A percentile compares a stretch with the other conserved stretches of the same genome.
phyloP scores from a whole-genome alignment of 371 early-diverging fungal species.

The Catenaria anguillulae region DNA sequence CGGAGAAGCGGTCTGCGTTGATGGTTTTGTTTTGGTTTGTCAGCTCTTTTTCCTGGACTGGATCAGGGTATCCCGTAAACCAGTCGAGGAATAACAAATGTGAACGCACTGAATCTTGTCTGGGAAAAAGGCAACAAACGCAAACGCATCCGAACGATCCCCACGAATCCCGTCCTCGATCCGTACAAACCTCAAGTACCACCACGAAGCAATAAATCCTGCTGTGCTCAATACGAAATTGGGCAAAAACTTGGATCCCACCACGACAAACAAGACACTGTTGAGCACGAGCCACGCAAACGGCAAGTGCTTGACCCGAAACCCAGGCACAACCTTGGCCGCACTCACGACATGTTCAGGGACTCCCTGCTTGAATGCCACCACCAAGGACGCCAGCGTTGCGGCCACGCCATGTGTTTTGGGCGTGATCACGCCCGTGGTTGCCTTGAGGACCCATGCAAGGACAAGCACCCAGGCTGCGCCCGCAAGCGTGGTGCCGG shows the following conservation, averaged over 20 bases:
- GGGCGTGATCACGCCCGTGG: no score
- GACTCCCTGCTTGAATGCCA: conserved; percentile 39
- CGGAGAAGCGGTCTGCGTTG: no score
- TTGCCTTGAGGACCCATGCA: no score
- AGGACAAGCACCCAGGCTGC: no score
- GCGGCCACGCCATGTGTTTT: no score
- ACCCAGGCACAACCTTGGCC: conserved; percentile 20
- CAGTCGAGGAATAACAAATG: background rate
- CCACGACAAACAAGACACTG: conserved; percentile 22
- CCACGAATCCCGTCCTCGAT: conserved; percentile 34
- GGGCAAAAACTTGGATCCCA: conserved; percentile 19
- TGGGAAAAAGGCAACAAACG: conserved; percentile 46
- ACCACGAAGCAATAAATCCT: conserved; percentile 38
- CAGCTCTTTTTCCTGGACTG: no score
- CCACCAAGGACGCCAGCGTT: background rate
- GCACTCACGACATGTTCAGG: conserved; percentile 23
- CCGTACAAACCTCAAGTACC: conserved; percentile 43
- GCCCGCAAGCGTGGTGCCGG: conserved; percentile 11
- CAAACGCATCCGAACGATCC: conserved; percentile 47
- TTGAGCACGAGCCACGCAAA: conserved; percentile 27
- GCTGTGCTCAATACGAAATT: conserved; percentile 24
- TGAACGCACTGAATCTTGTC: conserved; percentile 22
- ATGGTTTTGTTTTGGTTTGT: no score
- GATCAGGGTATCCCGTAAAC: no score
- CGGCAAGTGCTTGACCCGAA: conserved; percentile 41